Base-by-base conservation (phyloP, 1,284 basidiomycete species). In the Rhodotorula mucilaginosa region DNA sequence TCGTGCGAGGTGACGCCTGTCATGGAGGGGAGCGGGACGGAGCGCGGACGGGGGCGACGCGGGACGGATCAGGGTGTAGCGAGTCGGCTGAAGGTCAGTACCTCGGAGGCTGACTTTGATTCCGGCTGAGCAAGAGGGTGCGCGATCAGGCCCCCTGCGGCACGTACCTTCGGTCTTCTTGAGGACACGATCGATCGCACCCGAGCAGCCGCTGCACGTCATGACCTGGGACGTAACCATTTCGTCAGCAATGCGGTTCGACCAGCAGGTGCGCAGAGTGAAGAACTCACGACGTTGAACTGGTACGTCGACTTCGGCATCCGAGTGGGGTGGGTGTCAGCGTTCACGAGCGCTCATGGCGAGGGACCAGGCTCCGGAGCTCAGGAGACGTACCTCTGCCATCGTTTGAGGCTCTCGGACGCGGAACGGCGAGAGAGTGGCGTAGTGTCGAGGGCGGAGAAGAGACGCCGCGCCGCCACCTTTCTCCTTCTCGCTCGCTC, bases 401-500 rank as follows among this genome's bases (percentile, higher is more conserved):
- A 64, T 64, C 3, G 10, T 31, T 12, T 51, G n/a, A 0, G 26
- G 26, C 5, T 10, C 21, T 21, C 21, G 44, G 46, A 31, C 19
- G 7, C 3, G 39, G 10, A 12, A 44, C 10, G 1, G 39, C 39
- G 39, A 44, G 39, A 44, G 39, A 44, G 39, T 13, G 39, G 39
- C 10, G 39, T 10, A 44, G 39, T 44, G 39, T 44, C 39, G 39
- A 44, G 39, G 39, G 39, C 39, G 12, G 39, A 44, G 39, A 44
- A 44, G 39, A 10, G 1, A 1, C 39, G 39, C 39, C 39, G 39
- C 39, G 26, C 26, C 26, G 26, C 26, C 26, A 26, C 26, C 26
- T 26, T 26, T 26, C 7, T 72, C 79, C 79, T 79, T 72, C 79
- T 79, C 0, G 80, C 79, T 58, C 81, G 80, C 69, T 79, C 26